A percentile compares a stretch with the other conserved stretches of the same genome.
These are phyloP conservation scores for Nephelium lappaceum DNA, from an alignment of 345 rosid species.

Conservation along the genomic window DNA sequence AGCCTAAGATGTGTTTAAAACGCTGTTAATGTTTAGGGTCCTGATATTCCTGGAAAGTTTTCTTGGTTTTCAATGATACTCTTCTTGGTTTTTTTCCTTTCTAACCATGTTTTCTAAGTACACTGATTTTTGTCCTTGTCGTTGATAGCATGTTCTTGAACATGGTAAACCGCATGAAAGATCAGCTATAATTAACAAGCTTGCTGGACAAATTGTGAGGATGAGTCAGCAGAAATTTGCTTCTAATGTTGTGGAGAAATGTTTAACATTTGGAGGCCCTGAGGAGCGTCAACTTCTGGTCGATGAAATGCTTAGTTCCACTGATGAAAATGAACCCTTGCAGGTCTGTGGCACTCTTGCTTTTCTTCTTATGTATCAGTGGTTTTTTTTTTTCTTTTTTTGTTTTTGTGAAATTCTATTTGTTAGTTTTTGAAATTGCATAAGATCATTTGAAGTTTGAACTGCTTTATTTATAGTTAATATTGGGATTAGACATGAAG, in stretches of 20 bases:
- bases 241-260: slow-evolving; percentile 95
- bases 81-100: background rate
- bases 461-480: background rate
- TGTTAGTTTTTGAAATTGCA: background rate
- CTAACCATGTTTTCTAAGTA: background rate
- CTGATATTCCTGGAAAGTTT: background rate
- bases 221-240: slow-evolving; percentile 99
- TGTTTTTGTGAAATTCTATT: background rate
- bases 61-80: background rate
- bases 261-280: slow-evolving; percentile 84
- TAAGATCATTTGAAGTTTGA: background rate
- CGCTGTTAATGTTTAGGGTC: background rate
- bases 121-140: slow-evolving; percentile 21
- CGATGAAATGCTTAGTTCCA: slow-evolving; percentile 87
- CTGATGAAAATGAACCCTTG: slow-evolving; percentile 95
- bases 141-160: slow-evolving; percentile 80
- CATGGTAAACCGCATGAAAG: slow-evolving; percentile 83
- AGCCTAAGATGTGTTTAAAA: background rate
- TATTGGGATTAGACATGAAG: background rate
- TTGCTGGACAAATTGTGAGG: slow-evolving; percentile 89
- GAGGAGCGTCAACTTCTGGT: slow-evolving; percentile 84
- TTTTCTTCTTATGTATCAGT: background rate
- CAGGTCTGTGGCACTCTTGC: slow-evolving; percentile 57
- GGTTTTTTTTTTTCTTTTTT: too few relatives aligned
- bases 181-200: slow-evolving; percentile 72